Base-by-base conservation (phyloP, 2,329 filamentous ascomycete genomes). In the Rhinocladiella similis region DNA sequence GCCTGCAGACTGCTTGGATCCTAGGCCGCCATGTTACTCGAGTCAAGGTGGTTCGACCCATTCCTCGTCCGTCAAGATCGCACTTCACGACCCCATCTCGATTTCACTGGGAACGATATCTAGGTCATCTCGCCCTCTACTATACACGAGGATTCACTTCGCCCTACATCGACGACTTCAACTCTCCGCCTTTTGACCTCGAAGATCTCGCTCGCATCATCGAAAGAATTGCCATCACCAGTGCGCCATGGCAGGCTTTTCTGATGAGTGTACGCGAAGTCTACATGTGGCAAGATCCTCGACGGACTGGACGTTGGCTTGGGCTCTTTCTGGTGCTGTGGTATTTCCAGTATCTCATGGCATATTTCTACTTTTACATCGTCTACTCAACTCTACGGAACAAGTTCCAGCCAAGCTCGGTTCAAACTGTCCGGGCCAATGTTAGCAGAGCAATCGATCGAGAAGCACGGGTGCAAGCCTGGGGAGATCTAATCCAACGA, bases 171-270 rank as follows among this genome's bases (percentile, higher is more conserved):
- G 72, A 74, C 46, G 68, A 72, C 25, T 68, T 68, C 38, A 62
- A 66, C 14, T 65, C 71, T 39, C 59, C 68, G 18, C 68, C 68
- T 1, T 73, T 73, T 53, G 70, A 74, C 45, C 54, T 71, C 20
- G 70, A 73, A 54, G 66, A 66, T 29, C 58, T 72, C 3, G 63
- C 68, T n/a, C 63, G 65, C 22, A 67, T 72, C 41, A 47, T 73
- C 19, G 72, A 75, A 54, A 69, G 74, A 16, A 59, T 76, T 3
- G 61, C 74, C 18, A 70, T 75, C 54, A 71, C 70, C n/a, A 73
- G 69, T 18, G 69, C 67, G 5, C 70, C 72, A 13, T 76, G 71
- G 72, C 72, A 76, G 56, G 58, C 69, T 19, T 75, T 71, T 65
- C 62, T 70, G n/a, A 62, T 73, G 54, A 59, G 67, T 12, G 46